phyloP scores from a whole-genome alignment of 208 protist species.

The Wallacemonas collosoma region DNA sequence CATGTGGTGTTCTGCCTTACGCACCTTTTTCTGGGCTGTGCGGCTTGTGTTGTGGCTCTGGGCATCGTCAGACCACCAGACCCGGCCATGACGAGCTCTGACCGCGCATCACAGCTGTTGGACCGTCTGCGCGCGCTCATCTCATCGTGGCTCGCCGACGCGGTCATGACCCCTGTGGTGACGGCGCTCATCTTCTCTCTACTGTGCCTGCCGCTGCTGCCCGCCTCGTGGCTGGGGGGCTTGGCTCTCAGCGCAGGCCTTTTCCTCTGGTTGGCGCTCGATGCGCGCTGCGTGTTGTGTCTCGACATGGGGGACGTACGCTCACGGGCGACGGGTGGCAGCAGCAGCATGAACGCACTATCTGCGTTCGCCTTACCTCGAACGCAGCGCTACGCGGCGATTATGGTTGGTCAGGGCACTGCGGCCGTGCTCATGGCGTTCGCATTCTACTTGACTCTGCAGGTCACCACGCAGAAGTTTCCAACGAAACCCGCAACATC shows the following conservation, averaged over 20 bases:
- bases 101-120: neutral
- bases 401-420: neutral
- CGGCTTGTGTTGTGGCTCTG: constrained; percentile 20
- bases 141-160: neutral
- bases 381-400: neutral
- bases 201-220: constrained; percentile 19
- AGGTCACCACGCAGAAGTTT: neutral
- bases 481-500: neutral
- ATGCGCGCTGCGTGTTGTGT: neutral
- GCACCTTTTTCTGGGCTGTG: constrained; percentile 26
- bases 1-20: constrained; percentile 14
- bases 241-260: neutral
- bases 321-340: neutral
- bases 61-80: constrained; percentile 11
- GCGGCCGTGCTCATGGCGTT: neutral
- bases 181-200: constrained; percentile 3
- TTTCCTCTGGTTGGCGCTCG: neutral
- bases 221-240: neutral
- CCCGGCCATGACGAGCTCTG: neutral
- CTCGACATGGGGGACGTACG: neutral
- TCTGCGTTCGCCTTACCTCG: neutral
- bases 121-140: neutral
- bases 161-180: neutral
- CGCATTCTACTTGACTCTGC: neutral
- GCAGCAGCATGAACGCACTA: neutral